A percentile compares a stretch with the other conserved stretches of the same genome.
Conservation (phyloP, 805 yeast genomes). For the Komagataella phaffii region DNA sequence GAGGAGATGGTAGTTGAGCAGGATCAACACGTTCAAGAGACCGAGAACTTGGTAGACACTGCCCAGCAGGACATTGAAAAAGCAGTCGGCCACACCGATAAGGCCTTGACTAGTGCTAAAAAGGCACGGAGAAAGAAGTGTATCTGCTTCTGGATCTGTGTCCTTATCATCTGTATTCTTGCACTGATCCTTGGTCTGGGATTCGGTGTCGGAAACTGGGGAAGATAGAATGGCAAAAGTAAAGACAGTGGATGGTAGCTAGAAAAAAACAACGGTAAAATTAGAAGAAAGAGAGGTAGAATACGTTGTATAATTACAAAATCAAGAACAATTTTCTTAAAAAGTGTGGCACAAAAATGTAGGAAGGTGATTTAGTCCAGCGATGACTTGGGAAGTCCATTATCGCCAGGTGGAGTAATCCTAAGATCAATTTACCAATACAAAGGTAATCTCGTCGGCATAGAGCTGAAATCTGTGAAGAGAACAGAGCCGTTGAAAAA, state of each 20-base stretch:
- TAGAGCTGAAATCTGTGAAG: neutral
- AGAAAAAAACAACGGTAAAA: neutral
- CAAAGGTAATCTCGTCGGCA: slow-evolving; percentile 2
- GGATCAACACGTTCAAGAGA: slow-evolving; percentile 73
- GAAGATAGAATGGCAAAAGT: neutral
- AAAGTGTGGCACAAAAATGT: neutral
- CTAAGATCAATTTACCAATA: slow-evolving; percentile 3
- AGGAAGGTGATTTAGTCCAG: slow-evolving; percentile 4
- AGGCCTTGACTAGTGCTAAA: slow-evolving; percentile 80
- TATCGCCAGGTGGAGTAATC: slow-evolving; percentile 4
- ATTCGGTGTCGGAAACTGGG: neutral
- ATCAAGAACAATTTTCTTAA: neutral
- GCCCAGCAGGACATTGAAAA: slow-evolving; percentile 89
- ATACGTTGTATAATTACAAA: neutral
- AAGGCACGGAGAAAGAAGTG: slow-evolving; percentile 85
- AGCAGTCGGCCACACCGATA: slow-evolving; percentile 88
- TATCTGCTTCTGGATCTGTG: slow-evolving; percentile 63
- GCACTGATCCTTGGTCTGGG: slow-evolving; percentile 45
- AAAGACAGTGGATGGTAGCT: neutral
- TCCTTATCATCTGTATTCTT: slow-evolving; percentile 47
- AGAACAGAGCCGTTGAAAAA: neutral
- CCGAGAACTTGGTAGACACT: slow-evolving; percentile 64
- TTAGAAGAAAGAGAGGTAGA: neutral
- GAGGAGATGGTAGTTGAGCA: slow-evolving; percentile 93
- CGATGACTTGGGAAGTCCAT: neutral